Evolutionary conservation across 2,329 filamentous ascomycete genomes (phyloP).

Genomic region (Colletotrichum sp.): DNA sequence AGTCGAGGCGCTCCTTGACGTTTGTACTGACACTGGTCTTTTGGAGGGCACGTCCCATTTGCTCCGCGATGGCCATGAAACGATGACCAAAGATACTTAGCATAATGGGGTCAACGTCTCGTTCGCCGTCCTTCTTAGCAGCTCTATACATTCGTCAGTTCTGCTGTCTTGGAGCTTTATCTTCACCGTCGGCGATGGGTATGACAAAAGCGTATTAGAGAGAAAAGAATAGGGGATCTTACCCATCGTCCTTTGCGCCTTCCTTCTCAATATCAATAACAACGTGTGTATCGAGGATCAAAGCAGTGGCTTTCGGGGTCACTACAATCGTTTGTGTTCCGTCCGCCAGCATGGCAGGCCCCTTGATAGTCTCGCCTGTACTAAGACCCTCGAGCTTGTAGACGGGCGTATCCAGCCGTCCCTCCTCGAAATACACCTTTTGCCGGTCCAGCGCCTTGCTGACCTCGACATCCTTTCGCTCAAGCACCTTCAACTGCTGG

Average conservation of each 20-base stretch:
- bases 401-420: slow-evolving; percentile 77
- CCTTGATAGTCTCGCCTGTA: slow-evolving; percentile 74
- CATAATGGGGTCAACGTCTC: slow-evolving; percentile 70
- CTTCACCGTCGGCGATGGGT: slow-evolving; percentile 19
- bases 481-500: slow-evolving; percentile 76
- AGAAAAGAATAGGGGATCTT: background rate
- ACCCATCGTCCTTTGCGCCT: slow-evolving; percentile 32
- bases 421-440: slow-evolving; percentile 84
- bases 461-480: slow-evolving; percentile 58
- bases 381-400: slow-evolving; percentile 80
- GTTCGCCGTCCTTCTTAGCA: slow-evolving; percentile 18
- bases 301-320: slow-evolving; percentile 76
- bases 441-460: slow-evolving; percentile 66
- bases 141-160: slow-evolving; percentile 20
- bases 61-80: slow-evolving; percentile 87
- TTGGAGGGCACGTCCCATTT: slow-evolving; percentile 81
- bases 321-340: slow-evolving; percentile 92
- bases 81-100: slow-evolving; percentile 81
- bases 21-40: slow-evolving; percentile 84
- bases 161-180: background rate
- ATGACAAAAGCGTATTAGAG: background rate
- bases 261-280: slow-evolving; percentile 80
- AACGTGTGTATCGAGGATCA: slow-evolving; percentile 85
- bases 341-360: slow-evolving; percentile 86
- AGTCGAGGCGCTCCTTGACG: slow-evolving; percentile 82